phyloP scores from a whole-genome alignment of 2,329 filamentous ascomycete species.

The Aspergillus proliferans region DNA sequence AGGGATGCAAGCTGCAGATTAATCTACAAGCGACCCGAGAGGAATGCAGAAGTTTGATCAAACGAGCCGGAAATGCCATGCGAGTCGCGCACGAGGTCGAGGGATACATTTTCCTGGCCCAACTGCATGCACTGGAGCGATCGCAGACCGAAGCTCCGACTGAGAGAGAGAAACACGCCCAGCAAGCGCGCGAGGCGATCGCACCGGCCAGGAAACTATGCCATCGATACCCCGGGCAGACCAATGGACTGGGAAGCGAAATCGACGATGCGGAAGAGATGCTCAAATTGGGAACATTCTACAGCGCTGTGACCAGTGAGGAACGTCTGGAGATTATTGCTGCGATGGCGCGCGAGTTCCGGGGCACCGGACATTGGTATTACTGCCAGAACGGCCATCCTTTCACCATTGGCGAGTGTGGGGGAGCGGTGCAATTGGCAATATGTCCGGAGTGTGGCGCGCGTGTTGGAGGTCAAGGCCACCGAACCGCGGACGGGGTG shows the following conservation, averaged over 20 bases:
- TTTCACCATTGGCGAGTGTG: conserved; percentile 61
- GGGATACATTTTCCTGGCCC: conserved; percentile 46
- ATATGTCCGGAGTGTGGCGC: conserved; percentile 58
- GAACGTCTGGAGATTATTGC: conserved; percentile 48
- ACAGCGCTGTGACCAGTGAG: conserved; percentile 43
- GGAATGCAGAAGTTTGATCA: conserved; percentile 39
- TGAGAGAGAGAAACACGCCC: conserved; percentile 2
- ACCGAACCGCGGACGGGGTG: conserved; percentile 49
- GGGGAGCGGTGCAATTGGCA: conserved; percentile 57
- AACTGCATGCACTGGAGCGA: conserved; percentile 43
- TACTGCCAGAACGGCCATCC: conserved; percentile 35
- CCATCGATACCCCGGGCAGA: conserved; percentile 19
- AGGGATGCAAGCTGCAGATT: not conserved
- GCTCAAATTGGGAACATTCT: conserved; percentile 44
- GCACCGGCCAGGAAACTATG: conserved; percentile 25
- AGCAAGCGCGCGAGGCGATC: conserved; percentile 6
- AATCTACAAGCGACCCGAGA: conserved; percentile 30
- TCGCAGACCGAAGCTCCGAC: not conserved
- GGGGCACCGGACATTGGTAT: conserved; percentile 47
- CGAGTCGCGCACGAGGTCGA: conserved; percentile 43
- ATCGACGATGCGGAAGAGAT: conserved; percentile 43
- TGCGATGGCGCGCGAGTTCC: conserved; percentile 49
- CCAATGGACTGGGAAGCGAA: conserved; percentile 37
- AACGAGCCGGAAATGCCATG: conserved; percentile 28
- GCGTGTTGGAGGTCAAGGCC: conserved; percentile 50